Evolutionary conservation across 1,284 basidiomycete genomes (phyloP).

Genomic region (Schizopora paradoxa): DNA sequence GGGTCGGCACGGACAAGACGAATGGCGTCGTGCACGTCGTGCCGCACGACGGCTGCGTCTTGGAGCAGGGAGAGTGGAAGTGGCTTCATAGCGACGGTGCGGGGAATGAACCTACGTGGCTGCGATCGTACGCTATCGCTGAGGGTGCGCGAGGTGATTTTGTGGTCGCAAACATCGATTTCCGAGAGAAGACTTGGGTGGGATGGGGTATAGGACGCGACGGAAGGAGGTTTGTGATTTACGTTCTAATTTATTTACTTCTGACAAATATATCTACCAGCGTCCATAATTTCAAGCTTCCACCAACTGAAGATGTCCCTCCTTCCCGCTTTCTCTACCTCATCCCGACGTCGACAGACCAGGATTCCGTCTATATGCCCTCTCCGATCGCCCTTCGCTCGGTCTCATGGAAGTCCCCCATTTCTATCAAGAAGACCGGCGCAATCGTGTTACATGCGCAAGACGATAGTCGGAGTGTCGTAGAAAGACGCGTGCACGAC

Average conservation of each 20-base stretch:
- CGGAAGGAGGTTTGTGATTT: neutral
- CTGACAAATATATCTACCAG: neutral
- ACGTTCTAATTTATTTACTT: neutral
- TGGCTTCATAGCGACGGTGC: neutral
- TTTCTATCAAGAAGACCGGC: constrained; percentile 4
- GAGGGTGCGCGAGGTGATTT: neutral
- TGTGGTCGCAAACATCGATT: neutral
- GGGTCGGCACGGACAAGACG: constrained; percentile 38
- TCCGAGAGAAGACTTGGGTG: constrained; percentile 1
- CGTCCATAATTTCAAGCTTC: neutral
- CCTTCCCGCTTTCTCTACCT: constrained; percentile 5
- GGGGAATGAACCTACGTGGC: neutral
- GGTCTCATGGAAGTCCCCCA: neutral
- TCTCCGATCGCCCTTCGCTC: constrained; percentile 2
- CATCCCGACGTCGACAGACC: neutral
- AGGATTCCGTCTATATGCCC: neutral
- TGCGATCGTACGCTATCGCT: too few species aligned
- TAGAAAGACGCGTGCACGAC: constrained; percentile 3
- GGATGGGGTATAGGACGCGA: constrained; percentile 10
- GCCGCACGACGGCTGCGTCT: neutral
- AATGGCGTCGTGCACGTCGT: constrained; percentile 35
- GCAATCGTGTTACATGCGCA: neutral
- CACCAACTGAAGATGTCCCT: neutral
- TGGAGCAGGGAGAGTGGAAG: constrained; percentile 4
- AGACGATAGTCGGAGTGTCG: neutral